phyloP scores from a whole-genome alignment of 768 basidiomycete species.

The Russula vinacea region DNA sequence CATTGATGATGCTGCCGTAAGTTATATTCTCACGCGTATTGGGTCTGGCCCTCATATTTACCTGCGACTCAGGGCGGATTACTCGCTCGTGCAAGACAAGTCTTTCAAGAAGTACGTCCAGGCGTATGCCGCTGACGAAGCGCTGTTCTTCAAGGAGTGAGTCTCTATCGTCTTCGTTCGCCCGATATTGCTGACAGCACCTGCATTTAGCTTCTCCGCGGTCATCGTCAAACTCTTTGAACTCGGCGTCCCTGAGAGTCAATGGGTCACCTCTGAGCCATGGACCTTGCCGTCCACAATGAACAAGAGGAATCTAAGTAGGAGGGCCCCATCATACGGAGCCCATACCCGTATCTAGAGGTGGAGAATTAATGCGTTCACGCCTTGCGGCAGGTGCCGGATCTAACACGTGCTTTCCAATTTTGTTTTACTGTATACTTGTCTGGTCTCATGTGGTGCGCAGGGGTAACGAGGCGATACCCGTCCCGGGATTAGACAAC shows the following conservation, averaged over 20 bases:
- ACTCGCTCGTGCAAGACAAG: constrained; percentile 86
- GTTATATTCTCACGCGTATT: constrained; percentile 34
- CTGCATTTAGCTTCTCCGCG: constrained; percentile 65
- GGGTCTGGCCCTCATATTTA: background rate
- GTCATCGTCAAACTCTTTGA: constrained; percentile 81
- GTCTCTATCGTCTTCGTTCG: constrained; percentile 34
- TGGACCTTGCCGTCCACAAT: constrained; percentile 64
- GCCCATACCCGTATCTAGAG: background rate
- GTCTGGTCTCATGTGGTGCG: background rate
- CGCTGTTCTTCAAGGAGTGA: constrained; percentile 92
- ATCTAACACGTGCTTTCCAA: background rate
- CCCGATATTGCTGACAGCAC: constrained; percentile 17
- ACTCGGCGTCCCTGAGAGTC: constrained; percentile 83
- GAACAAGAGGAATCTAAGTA: constrained; percentile 38
- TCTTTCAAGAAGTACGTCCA: constrained; percentile 85
- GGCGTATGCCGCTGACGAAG: constrained; percentile 80
- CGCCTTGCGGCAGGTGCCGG: background rate
- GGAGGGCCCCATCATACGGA: too few species aligned
- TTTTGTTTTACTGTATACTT: background rate
- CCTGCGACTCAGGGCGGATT: constrained; percentile 61
- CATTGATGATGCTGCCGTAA: constrained; percentile 94
- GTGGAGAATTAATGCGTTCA: background rate
- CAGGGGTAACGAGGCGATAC: background rate
- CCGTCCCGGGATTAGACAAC: constrained; percentile 4
- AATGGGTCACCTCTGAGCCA: constrained; percentile 68